Percentiles rank a stretch among this genome's conserved stretches.
These are phyloP conservation scores for Clonostachys rosea DNA, from an alignment of 2,329 filamentous ascomycete genomes.

Conservation along the genomic window DNA sequence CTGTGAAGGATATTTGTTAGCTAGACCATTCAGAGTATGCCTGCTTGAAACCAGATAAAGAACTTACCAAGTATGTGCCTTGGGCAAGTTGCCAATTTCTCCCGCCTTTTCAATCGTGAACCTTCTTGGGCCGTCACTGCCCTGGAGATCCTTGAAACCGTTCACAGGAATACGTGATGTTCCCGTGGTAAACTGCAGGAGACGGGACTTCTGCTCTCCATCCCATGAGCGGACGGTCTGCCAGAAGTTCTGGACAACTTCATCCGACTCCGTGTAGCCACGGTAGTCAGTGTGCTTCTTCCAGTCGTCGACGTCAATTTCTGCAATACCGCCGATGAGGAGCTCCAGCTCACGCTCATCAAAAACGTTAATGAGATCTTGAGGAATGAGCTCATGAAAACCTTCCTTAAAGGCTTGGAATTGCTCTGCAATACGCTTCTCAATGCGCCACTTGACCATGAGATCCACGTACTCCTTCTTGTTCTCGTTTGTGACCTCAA, in stretches of 20 bases:
- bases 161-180: constrained; percentile 98
- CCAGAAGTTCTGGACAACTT: constrained; percentile 99
- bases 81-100: constrained; percentile 84
- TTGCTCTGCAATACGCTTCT: constrained; percentile 96
- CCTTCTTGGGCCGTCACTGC: constrained; percentile 87
- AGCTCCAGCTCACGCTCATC: constrained; percentile 96
- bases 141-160: constrained; percentile 98
- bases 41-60: constrained; percentile 1
- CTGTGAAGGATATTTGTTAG: constrained; percentile 37
- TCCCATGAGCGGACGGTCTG: constrained; percentile 96
- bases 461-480: constrained; percentile 98
- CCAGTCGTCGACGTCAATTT: constrained; percentile 99
- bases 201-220: constrained; percentile 93
- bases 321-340: constrained; percentile 97
- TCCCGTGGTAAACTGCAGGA: constrained; percentile 95
- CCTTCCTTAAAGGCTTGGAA: constrained; percentile 97
- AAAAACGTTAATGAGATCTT: constrained; percentile 96
- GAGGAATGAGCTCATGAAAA: constrained; percentile 95
- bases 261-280: constrained; percentile 95
- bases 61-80: constrained; percentile 94
- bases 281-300: constrained; percentile 99
- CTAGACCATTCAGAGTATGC: constrained; percentile 3
- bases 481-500: constrained; percentile 97
- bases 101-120: constrained; percentile 99
- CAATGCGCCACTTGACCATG: constrained; percentile 98